A percentile compares a stretch with the other conserved stretches of the same genome.
phyloP scores from a whole-genome alignment of 148 eudicot genomes.

The Heliosperma pusillum region DNA sequence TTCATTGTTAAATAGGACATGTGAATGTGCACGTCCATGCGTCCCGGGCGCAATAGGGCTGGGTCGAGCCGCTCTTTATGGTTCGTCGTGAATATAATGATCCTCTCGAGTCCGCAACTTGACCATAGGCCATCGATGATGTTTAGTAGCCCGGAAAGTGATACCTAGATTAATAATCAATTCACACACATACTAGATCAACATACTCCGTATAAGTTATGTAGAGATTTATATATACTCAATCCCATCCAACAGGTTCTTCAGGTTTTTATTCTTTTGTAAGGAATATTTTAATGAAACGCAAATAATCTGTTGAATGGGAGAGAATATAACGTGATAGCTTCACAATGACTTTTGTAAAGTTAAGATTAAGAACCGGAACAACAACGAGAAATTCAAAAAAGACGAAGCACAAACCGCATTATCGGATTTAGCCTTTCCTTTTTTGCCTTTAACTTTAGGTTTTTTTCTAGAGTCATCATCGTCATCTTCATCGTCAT shows the following conservation, averaged over 20 bases:
- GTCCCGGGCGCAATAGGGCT: slow-evolving; percentile 52
- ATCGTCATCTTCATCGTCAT: neutral
- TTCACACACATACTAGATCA: no score
- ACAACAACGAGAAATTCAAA: neutral
- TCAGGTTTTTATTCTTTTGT: no score
- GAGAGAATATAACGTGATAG: no score
- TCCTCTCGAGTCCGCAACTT: slow-evolving; percentile 51
- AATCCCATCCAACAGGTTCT: no score
- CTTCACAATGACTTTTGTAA: no score
- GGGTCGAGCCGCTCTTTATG: slow-evolving; percentile 57
- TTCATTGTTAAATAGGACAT: slow-evolving; percentile 44
- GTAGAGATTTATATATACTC: no score
- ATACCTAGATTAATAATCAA: slow-evolving; percentile 22
- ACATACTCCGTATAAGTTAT: no score
- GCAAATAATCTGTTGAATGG: no score
- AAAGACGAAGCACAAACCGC: neutral
- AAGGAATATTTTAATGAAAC: no score
- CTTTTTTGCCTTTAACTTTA: neutral
- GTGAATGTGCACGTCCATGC: slow-evolving; percentile 62
- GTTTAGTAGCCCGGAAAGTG: slow-evolving; percentile 53
- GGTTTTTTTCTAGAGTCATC: no score
- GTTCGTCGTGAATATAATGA: slow-evolving; percentile 62
- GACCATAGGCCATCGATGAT: slow-evolving; percentile 64
- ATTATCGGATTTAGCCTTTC: neutral
- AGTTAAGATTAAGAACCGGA: neutral